Conservation (phyloP, 2,329 filamentous ascomycete species). For the Metarhizium robertsii region DNA sequence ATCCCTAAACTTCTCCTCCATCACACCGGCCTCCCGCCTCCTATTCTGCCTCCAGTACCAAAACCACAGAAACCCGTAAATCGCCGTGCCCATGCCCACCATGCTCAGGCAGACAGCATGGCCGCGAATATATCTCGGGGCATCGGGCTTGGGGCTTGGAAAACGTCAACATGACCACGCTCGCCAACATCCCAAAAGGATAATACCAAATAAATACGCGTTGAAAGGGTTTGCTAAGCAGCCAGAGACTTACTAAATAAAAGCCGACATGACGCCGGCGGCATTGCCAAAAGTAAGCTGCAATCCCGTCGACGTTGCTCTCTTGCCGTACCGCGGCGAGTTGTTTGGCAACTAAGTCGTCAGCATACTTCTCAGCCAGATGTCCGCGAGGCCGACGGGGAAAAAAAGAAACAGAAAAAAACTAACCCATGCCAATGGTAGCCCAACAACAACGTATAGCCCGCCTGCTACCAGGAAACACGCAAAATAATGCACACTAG, state of each 20-base stretch:
- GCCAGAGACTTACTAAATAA: slow-evolving; percentile 39
- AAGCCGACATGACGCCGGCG: slow-evolving; percentile 64
- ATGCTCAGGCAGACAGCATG: slow-evolving; percentile 52
- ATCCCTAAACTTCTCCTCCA: slow-evolving; percentile 27
- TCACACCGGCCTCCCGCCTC: slow-evolving; percentile 27
- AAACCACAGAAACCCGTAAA: slow-evolving; percentile 46
- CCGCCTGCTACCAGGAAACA: slow-evolving; percentile 70
- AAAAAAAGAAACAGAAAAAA: slow-evolving; percentile 9
- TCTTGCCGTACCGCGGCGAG: slow-evolving; percentile 64
- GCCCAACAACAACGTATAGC: slow-evolving; percentile 51
- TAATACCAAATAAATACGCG: too few species aligned
- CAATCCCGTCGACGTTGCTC: slow-evolving; percentile 61
- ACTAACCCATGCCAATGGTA: slow-evolving; percentile 44
- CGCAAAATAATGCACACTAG: slow-evolving; percentile 62
- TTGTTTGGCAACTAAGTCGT: slow-evolving; percentile 47
- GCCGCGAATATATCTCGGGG: slow-evolving; percentile 49
- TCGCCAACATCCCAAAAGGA: background rate
- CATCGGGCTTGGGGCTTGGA: slow-evolving; percentile 33
- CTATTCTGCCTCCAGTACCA: slow-evolving; percentile 41
- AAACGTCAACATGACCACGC: background rate
- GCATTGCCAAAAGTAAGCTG: slow-evolving; percentile 63
- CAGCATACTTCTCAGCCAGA: background rate
- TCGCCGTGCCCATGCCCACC: slow-evolving; percentile 41
- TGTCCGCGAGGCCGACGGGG: too few species aligned
- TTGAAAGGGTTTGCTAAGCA: background rate